Evolutionary conservation across 2,329 filamentous ascomycete species (phyloP).

Genomic region (Zymoseptoria tritici): DNA sequence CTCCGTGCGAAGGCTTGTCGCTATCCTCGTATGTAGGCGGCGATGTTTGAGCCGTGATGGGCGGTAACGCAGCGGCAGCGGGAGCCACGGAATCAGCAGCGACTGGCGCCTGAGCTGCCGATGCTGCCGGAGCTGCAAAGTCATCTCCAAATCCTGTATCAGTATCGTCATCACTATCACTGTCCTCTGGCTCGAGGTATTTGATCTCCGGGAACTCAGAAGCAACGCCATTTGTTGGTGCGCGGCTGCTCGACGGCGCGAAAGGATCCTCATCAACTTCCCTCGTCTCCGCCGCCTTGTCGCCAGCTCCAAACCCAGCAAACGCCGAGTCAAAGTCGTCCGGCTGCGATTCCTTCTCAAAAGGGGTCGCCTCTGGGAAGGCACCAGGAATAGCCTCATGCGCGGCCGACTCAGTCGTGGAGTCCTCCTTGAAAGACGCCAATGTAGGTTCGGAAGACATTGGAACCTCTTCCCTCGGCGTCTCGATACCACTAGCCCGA

Average conservation of each 20-base stretch:
- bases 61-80: conserved; percentile 36
- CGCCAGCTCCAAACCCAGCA: conserved; percentile 56
- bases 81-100: conserved; percentile 1
- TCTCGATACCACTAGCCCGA: conserved; percentile 23
- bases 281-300: conserved; percentile 20
- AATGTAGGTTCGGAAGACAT: conserved; percentile 1
- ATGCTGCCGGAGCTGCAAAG: conserved; percentile 58
- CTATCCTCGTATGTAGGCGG: conserved; percentile 50
- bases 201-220: conserved; percentile 85
- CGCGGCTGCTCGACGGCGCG: conserved; percentile 44
- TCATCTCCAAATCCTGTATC: conserved; percentile 78
- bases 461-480: conserved; percentile 14
- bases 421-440: conserved; percentile 13
- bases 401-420: conserved; percentile 11
- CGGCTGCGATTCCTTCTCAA: conserved; percentile 37
- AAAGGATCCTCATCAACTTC: conserved; percentile 25
- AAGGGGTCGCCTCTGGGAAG: conserved; percentile 44
- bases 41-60: conserved; percentile 49
- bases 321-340: conserved; percentile 83
- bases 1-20: conserved; percentile 28
- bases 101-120: conserved; percentile 25
- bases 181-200: conserved; percentile 74
- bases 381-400: conserved; percentile 40
- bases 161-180: conserved; percentile 51
- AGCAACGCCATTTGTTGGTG: conserved; percentile 21